phyloP scores from a whole-genome alignment of 2,329 filamentous ascomycete species.

The Lizonia empirigonia region DNA sequence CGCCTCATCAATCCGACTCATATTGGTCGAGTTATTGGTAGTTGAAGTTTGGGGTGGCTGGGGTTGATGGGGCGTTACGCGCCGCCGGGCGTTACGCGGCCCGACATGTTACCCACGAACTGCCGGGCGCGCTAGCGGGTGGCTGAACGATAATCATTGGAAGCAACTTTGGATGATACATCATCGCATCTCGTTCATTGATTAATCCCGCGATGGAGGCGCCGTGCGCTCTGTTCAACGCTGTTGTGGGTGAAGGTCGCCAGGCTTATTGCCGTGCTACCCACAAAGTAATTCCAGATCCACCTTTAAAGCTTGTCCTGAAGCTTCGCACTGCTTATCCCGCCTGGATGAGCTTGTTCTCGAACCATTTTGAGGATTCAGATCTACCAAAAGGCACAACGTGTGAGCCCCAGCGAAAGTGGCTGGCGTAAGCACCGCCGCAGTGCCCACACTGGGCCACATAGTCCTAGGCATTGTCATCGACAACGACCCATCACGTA shows the following conservation, averaged over 20 bases:
- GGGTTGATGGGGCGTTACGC: too few species aligned
- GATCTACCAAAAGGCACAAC: background rate
- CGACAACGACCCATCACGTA: background rate
- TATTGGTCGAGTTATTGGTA: too few species aligned
- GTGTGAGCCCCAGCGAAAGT: conserved; percentile 1
- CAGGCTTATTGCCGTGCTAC: conserved; percentile 2
- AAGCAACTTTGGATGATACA: background rate
- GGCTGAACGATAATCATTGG: conserved; percentile 5
- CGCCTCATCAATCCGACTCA: too few species aligned
- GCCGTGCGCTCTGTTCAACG: conserved; percentile 5
- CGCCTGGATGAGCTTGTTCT: conserved; percentile 6
- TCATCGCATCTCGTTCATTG: background rate
- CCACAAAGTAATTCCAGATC: background rate
- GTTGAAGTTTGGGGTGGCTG: too few species aligned
- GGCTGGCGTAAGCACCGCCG: conserved; percentile 2
- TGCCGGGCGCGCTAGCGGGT: conserved; percentile 8
- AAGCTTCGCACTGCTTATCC: conserved; percentile 5
- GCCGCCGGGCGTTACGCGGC: too few species aligned
- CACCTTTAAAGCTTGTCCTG: conserved; percentile 7
- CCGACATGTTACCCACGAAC: conserved; percentile 5
- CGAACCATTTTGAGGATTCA: background rate
- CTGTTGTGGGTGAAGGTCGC: background rate
- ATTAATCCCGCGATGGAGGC: background rate
- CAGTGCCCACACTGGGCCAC: background rate
- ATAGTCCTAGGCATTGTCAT: background rate